phyloP scores from a whole-genome alignment of 495 filamentous ascomycete species.

The Hypomontagnella submonticulosa region DNA sequence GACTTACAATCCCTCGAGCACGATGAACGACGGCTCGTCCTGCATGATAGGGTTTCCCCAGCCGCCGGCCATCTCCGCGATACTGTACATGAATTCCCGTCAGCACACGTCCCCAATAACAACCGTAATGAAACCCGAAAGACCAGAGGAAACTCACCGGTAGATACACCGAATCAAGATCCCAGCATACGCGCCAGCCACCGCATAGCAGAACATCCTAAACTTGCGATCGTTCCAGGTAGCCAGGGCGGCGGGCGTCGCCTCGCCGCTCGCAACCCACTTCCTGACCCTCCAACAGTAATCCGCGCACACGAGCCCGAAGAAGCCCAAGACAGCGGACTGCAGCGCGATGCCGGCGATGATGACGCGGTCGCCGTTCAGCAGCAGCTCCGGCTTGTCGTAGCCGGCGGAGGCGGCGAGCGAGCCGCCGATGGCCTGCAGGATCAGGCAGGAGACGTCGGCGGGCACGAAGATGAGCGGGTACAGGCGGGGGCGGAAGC shows the following conservation, averaged over 20 bases:
- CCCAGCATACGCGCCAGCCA: constrained; percentile 66
- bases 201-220: constrained; percentile 61
- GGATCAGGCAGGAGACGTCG: constrained; percentile 69
- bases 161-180: constrained; percentile 76
- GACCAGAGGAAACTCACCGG: constrained; percentile 55
- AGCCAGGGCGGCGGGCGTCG: constrained; percentile 44
- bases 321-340: constrained; percentile 70
- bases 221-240: constrained; percentile 58
- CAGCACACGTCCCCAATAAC: neutral
- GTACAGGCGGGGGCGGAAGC: constrained; percentile 67
- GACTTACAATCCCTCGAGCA: constrained; percentile 64
- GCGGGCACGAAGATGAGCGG: constrained; percentile 73
- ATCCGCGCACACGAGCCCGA: constrained; percentile 61
- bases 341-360: constrained; percentile 78
- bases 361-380: constrained; percentile 70
- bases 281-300: constrained; percentile 60
- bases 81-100: constrained; percentile 47
- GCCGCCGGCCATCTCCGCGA: constrained; percentile 74
- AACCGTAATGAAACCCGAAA: neutral
- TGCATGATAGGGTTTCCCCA: constrained; percentile 77
- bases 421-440: constrained; percentile 73
- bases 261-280: constrained; percentile 48
- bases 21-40: constrained; percentile 70
- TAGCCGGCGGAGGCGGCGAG: constrained; percentile 64
- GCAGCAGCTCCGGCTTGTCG: constrained; percentile 50